Conservation (phyloP, 2,329 filamentous ascomycete genomes). For the Scytalidium lignicola region DNA sequence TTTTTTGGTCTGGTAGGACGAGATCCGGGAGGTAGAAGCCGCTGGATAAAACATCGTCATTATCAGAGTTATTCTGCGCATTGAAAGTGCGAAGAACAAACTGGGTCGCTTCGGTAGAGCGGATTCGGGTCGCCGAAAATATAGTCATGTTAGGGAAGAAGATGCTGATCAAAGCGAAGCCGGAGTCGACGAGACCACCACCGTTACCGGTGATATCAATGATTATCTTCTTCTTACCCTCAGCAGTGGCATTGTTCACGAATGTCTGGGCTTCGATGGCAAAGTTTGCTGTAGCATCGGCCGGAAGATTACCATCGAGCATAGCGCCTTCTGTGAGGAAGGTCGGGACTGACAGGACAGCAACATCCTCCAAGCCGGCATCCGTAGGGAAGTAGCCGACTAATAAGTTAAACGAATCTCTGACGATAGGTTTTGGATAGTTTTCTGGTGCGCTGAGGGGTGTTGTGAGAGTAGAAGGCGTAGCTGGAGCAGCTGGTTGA, state of each 20-base stretch:
- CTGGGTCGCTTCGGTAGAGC: constrained; percentile 41
- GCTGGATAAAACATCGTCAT: constrained; percentile 2
- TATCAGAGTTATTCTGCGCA: too few species aligned
- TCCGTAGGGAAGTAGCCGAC: not conserved
- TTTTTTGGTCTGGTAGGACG: not conserved
- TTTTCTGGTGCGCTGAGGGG: not conserved
- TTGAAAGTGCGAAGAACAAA: constrained; percentile 9
- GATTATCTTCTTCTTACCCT: constrained; percentile 54
- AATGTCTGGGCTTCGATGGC: not conserved
- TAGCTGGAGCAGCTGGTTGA: not conserved
- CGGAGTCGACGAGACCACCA: constrained; percentile 54
- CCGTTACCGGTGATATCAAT: constrained; percentile 54
- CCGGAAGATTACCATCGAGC: not conserved
- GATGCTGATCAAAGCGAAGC: constrained; percentile 54
- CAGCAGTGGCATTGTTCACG: constrained; percentile 28
- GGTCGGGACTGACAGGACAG: not conserved
- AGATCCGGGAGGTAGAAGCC: not conserved
- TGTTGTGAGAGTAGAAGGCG: not conserved
- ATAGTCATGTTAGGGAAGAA: constrained; percentile 46
- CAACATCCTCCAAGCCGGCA: not conserved
- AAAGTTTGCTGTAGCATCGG: not conserved
- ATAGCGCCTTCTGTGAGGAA: not conserved
- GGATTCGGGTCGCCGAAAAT: constrained; percentile 45
- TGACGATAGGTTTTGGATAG: not conserved
- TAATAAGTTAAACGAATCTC: not conserved